Conservation (phyloP, 2,329 filamentous ascomycete species). For the Colletotrichum tropicicola region DNA sequence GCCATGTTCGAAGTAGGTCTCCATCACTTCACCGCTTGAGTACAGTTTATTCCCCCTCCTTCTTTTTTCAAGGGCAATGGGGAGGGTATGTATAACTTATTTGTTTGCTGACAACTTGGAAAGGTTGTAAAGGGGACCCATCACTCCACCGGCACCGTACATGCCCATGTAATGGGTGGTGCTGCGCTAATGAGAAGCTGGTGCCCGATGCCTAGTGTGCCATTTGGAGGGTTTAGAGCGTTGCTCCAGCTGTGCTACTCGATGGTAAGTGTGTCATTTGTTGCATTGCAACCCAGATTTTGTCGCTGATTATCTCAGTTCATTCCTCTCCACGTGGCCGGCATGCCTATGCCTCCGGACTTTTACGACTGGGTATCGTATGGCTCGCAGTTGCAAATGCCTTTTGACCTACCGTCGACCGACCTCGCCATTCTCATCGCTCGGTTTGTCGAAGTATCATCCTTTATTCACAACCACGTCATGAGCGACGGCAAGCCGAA, state of each 20-base stretch:
- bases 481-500: slow-evolving; percentile 47
- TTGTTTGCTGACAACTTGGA: slow-evolving; percentile 31
- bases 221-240: slow-evolving; percentile 56
- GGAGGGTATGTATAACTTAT: too few species aligned
- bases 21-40: too few species aligned
- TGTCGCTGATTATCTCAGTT: slow-evolving; percentile 43
- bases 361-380: slow-evolving; percentile 54
- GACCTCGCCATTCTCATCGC: slow-evolving; percentile 51
- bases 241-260: slow-evolving; percentile 66
- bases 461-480: slow-evolving; percentile 42
- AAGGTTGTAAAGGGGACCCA: slow-evolving; percentile 57
- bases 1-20: slow-evolving; percentile 67
- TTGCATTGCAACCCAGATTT: not conserved
- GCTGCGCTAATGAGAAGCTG: slow-evolving; percentile 63
- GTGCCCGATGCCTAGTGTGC: slow-evolving; percentile 46
- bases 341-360: slow-evolving; percentile 47
- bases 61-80: too few species aligned
- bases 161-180: slow-evolving; percentile 67
- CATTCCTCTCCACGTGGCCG: slow-evolving; percentile 52
- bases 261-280: slow-evolving; percentile 50
- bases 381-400: slow-evolving; percentile 43
- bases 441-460: slow-evolving; percentile 49
- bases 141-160: slow-evolving; percentile 58
- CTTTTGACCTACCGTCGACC: slow-evolving; percentile 48
- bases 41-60: too few species aligned